Evolutionary conservation across 2,329 filamentous ascomycete species (phyloP), one percentile per base, ranked within the genome.

Genomic region (Myriosclerotinia scirpicola): DNA sequence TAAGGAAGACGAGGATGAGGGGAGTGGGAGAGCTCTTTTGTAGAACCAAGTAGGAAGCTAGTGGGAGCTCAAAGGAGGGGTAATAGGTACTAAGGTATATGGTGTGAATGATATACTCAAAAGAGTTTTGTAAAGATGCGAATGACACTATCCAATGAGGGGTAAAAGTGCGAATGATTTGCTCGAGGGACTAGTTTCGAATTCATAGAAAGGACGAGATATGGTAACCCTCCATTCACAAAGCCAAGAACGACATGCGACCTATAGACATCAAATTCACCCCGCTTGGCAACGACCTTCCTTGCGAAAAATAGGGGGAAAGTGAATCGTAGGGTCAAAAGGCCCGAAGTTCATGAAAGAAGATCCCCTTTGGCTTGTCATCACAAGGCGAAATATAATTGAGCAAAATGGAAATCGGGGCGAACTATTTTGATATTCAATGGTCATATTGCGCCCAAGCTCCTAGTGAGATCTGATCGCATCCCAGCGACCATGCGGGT

Each of bases 381-480:
- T 65, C 64, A 65, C 64, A 61, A 60, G 54, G 54, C 20, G 40
- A 65, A 40, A 22, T 38, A 46, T 26, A 44, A 40, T 26, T 34
- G 20, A 54, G 26, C 40, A 20, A 46, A 53, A 36, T 48, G 12
- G 12, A 2, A 60, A 36, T 58, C 8, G 22, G 20, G 44, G 56
- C 40, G 44, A 46, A 52, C 9, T 44, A 46, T 53, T 65, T 36
- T 54, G 48, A 30, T 53, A 42, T 60, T 15, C 14, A 36, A 6
- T 54, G 54, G 56, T 61, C 64, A 61, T 61, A 42, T 38, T 65
- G 36, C 26, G 46, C 20, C n/a, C 46, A 52, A 30, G 26, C 48
- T 26, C 64, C 48, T 65, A 4, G 36, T 46, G 30, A 61, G 48
- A 61, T 65, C 54, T 60, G 54, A 65, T 61, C 55, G 54, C 64